phyloP scores from a whole-genome alignment of 768 basidiomycete species.

The Lactifluus hygrophoroides region DNA sequence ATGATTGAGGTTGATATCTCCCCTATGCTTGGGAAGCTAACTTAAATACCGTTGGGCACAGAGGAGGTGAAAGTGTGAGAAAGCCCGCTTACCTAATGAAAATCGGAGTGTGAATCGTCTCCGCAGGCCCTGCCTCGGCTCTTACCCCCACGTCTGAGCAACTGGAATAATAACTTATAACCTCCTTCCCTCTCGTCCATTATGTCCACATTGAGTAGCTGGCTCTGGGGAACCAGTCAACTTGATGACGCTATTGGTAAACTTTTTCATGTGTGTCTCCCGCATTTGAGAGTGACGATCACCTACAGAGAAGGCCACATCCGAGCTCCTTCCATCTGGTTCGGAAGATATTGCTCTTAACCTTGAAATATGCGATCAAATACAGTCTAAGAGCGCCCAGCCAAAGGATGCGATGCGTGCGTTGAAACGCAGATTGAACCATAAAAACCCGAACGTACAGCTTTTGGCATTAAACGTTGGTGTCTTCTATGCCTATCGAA shows the following conservation, averaged over 20 bases:
- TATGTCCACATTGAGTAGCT: slow-evolving; percentile 19
- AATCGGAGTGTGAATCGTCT: slow-evolving; percentile 11
- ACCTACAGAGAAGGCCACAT: slow-evolving; percentile 81
- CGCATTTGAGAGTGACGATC: not conserved
- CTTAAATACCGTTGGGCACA: no score
- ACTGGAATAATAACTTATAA: not conserved
- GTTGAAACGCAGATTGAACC: slow-evolving; percentile 77
- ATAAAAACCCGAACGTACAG: slow-evolving; percentile 96
- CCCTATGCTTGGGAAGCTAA: no score
- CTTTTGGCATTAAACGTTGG: slow-evolving; percentile 77
- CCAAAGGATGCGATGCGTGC: slow-evolving; percentile 85
- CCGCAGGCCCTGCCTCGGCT: not conserved
- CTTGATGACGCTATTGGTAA: slow-evolving; percentile 20
- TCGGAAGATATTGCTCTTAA: slow-evolving; percentile 87
- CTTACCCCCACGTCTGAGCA: not conserved
- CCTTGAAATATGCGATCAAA: slow-evolving; percentile 95
- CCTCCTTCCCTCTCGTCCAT: not conserved
- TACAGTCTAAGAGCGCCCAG: slow-evolving; percentile 80
- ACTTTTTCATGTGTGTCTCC: not conserved
- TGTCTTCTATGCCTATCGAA: slow-evolving; percentile 17
- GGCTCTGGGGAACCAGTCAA: slow-evolving; percentile 21
- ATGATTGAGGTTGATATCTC: no score
- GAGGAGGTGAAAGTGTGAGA: not conserved
- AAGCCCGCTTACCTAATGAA: not conserved
- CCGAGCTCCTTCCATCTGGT: slow-evolving; percentile 74